Percentiles rank a stretch among this genome's conserved stretches.
Conservation (phyloP, 345 rosid genomes). For the Hypericum androsaemum region DNA sequence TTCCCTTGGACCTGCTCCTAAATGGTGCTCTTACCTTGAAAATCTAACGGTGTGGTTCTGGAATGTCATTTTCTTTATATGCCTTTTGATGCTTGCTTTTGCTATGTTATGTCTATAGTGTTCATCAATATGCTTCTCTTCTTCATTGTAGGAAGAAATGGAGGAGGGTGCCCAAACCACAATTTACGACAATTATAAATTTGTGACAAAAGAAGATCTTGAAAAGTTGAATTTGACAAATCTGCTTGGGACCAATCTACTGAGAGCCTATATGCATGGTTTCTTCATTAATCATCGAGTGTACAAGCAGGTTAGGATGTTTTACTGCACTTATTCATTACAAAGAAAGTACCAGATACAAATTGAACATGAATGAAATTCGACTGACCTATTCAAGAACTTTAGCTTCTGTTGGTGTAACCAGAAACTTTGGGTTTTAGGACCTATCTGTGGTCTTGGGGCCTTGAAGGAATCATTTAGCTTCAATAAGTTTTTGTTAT, state of each 20-base stretch:
- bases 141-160: conserved; percentile 67
- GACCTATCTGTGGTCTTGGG: no score
- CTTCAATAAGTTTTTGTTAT: neutral
- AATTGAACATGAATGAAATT: neutral
- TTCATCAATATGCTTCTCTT: conserved; percentile 5
- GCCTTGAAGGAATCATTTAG: no score
- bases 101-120: conserved; percentile 7
- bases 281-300: conserved; percentile 63
- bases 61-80: neutral
- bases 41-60: conserved; percentile 53
- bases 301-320: conserved; percentile 50
- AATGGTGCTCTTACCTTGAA: conserved; percentile 80
- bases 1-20: conserved; percentile 91
- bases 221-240: conserved; percentile 69
- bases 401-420: neutral
- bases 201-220: conserved; percentile 76
- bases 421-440: conserved; percentile 1
- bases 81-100: neutral
- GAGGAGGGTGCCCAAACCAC: conserved; percentile 77
- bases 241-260: conserved; percentile 80
- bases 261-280: conserved; percentile 94
- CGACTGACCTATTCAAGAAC: no score
- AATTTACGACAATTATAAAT: conserved; percentile 80
- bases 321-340: neutral
- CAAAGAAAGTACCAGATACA: neutral